These are phyloP conservation scores for Arachis stenosperma DNA, from an alignment of 306 rosid species.

Conservation along the genomic window DNA sequence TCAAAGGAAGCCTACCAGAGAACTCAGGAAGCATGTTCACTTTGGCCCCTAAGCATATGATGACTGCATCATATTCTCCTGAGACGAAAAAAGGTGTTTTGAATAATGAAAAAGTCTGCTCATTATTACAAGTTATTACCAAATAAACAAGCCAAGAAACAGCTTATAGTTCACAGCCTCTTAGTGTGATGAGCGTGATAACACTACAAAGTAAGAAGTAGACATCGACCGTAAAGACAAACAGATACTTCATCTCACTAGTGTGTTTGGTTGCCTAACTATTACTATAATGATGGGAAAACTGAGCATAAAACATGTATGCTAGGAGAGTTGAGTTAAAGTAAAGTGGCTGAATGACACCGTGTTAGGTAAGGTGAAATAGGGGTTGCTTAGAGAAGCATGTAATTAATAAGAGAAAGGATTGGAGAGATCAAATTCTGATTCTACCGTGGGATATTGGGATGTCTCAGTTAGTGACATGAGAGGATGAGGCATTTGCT, in stretches of 20 bases:
- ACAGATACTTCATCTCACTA: background rate
- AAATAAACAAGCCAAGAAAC: conserved; percentile 10
- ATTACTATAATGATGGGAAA: too few relatives aligned
- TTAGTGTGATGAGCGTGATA: background rate
- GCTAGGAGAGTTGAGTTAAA: too few relatives aligned
- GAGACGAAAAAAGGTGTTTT: conserved; percentile 19
- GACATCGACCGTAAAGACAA: background rate
- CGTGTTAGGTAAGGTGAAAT: too few relatives aligned
- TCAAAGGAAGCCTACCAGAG: conserved; percentile 85
- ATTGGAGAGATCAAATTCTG: too few relatives aligned
- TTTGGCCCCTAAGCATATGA: conserved; percentile 87
- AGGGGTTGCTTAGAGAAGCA: too few relatives aligned
- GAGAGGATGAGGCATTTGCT: too few relatives aligned
- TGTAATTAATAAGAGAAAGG: too few relatives aligned
- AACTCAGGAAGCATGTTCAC: conserved; percentile 81
- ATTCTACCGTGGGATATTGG: too few relatives aligned
- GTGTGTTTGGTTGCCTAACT: background rate
- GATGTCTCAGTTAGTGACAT: too few relatives aligned
- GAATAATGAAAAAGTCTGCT: conserved; percentile 9
- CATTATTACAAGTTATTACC: background rate
- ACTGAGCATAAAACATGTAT: too few relatives aligned
- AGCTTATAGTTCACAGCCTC: conserved; percentile 15
- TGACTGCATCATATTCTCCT: conserved; percentile 85
- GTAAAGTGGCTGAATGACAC: too few relatives aligned
- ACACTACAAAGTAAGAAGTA: conserved; percentile 3